Evolutionary conservation across 495 filamentous ascomycete species (phyloP), one percentile per base, ranked within the genome.

Genomic region (Astrothelium macrocarpum): DNA sequence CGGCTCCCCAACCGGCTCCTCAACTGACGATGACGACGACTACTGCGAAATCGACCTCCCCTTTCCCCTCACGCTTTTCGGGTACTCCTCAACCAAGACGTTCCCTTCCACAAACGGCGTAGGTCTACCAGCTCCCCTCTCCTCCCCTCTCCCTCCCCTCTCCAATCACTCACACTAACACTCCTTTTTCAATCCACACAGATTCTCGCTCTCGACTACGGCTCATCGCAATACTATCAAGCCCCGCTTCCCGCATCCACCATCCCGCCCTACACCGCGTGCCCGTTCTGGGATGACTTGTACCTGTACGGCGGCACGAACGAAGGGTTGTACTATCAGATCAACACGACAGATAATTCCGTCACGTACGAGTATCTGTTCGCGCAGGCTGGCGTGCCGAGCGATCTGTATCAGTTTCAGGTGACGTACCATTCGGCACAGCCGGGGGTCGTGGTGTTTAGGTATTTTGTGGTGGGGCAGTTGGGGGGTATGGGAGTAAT

Each of bases 291-390:
- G 18, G 63, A 66, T 45, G 68, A 70, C 42, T 43, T 70, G 2
- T 67, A 67, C 43, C 42, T 65, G 3, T 63, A 39, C 46, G 62
- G 65, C 26, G 25, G 26, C 7, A 45, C 43, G 0, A 60, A 28
- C 28, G 59, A 67, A 26, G 68, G 68, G 2, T 66, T 70, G 60
- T 70, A 61, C 46, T 70, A 70, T 56, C 63, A 70, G 53, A 36
- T 63, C 45, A 59, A 61, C 53, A 32, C 12, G 5, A 49, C 20
- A 18, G 4, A 62, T 16, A 4, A 23, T 26, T 26, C 16, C 18
- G 49, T 70, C n/a, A 68, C 64, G 32, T 64, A 60, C 42, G 68
- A 70, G 64, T 70, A 66, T 18, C 62, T 67, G 39, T 16, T 64
- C 25, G 18, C 32, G 0, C 36, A 61, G 45, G 56, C 60, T 29